These are phyloP conservation scores for Sporobolomyces phaffii DNA, from an alignment of 768 basidiomycete genomes.

Conservation along the genomic window DNA sequence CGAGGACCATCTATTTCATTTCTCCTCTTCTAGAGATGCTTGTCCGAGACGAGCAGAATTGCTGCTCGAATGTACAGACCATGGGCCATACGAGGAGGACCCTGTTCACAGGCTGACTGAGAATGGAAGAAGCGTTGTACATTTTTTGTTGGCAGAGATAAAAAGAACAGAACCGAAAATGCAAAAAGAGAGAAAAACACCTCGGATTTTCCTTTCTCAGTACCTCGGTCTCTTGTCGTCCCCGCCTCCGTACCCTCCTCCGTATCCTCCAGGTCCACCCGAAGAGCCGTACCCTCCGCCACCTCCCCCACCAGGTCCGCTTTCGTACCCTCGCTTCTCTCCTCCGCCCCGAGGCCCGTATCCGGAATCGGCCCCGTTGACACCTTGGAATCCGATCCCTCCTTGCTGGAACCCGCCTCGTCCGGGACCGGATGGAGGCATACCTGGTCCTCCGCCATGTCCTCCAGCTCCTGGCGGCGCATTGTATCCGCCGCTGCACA, in stretches of 20 bases:
- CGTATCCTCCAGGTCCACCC: constrained; percentile 1
- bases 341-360: constrained; percentile 49
- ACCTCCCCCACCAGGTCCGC: constrained; percentile 41
- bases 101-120: too few relatives aligned
- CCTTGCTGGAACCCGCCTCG: constrained; percentile 36
- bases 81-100: too few relatives aligned
- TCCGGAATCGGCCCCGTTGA: constrained; percentile 52
- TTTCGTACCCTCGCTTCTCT: constrained; percentile 39
- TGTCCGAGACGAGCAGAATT: too few relatives aligned
- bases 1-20: too few relatives aligned
- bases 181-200: background rate
- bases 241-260: constrained; percentile 21
- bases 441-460: too few relatives aligned
- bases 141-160: too few relatives aligned
- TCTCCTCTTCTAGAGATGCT: too few relatives aligned
- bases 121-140: too few relatives aligned
- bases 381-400: constrained; percentile 52
- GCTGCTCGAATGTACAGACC: too few relatives aligned
- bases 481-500: background rate
- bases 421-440: background rate
- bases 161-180: too few relatives aligned
- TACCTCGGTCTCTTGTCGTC: constrained; percentile 37
- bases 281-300: constrained; percentile 43
- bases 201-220: too few relatives aligned
- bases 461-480: constrained; percentile 17